Evolutionary conservation across 2,329 filamentous ascomycete genomes (phyloP).

Genomic region (Penicillium sclerotiorum): DNA sequence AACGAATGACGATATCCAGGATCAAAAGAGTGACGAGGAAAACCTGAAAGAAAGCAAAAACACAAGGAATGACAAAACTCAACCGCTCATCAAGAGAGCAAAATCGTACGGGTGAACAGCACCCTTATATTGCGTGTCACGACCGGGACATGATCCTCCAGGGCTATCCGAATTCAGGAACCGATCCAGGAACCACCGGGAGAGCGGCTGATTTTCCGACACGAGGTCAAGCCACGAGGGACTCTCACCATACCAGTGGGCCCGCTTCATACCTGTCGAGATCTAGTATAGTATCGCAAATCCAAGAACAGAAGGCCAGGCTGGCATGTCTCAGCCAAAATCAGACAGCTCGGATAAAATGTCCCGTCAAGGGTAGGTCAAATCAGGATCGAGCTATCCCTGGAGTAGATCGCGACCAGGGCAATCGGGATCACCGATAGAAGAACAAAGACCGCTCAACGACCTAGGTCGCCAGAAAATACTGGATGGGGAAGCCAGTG

Average conservation of each 20-base stretch:
- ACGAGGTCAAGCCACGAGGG: neutral
- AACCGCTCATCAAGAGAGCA: too few relatives aligned
- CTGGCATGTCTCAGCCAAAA: neutral
- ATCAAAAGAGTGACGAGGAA: slow-evolving; percentile 1
- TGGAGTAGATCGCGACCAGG: neutral
- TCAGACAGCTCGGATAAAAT: neutral
- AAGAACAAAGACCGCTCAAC: neutral
- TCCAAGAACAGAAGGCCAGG: neutral
- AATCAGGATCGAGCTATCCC: neutral
- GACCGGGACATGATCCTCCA: too few relatives aligned
- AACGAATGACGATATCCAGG: neutral
- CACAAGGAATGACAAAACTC: slow-evolving; percentile 1
- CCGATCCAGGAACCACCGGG: neutral
- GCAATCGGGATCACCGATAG: neutral
- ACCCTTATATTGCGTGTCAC: too few relatives aligned
- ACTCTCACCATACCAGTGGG: neutral
- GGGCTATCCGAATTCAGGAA: too few relatives aligned
- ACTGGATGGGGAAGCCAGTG: neutral
- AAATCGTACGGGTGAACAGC: too few relatives aligned
- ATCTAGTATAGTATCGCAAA: neutral
- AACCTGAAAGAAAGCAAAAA: neutral
- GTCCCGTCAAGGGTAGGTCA: neutral
- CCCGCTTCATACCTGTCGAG: neutral
- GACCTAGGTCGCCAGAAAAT: neutral
- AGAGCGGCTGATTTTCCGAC: neutral